Conservation (phyloP, 2,329 filamentous ascomycete species). For the Myriosclerotinia scirpicola region DNA sequence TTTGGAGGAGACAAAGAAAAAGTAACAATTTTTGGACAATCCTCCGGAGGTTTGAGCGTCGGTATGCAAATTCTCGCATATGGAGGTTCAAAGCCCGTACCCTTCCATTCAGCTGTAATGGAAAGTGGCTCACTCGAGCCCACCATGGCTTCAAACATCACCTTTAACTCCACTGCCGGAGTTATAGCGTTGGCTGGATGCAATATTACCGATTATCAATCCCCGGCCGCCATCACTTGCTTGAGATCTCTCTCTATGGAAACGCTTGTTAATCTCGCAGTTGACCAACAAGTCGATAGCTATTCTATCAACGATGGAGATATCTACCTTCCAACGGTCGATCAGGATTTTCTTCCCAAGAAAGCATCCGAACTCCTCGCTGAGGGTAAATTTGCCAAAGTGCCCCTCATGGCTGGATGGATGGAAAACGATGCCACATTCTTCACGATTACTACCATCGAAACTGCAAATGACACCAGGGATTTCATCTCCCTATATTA, state of each 20-base stretch:
- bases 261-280: slow-evolving; percentile 47
- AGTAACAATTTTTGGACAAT: slow-evolving; percentile 61
- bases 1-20: slow-evolving; percentile 59
- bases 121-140: slow-evolving; percentile 53
- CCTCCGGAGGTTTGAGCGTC: slow-evolving; percentile 50
- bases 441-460: slow-evolving; percentile 45
- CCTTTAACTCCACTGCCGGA: slow-evolving; percentile 47
- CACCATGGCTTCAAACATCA: slow-evolving; percentile 51
- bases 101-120: slow-evolving; percentile 50
- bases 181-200: slow-evolving; percentile 48
- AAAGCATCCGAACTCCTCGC: slow-evolving; percentile 46
- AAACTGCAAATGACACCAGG: slow-evolving; percentile 44
- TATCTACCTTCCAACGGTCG: slow-evolving; percentile 51
- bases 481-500: slow-evolving; percentile 46
- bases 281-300: slow-evolving; percentile 43
- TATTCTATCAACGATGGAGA: slow-evolving; percentile 52
- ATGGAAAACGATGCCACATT: slow-evolving; percentile 47
- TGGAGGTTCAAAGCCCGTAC: slow-evolving; percentile 45
- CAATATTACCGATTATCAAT: slow-evolving; percentile 45
- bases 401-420: slow-evolving; percentile 47
- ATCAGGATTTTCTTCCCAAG: slow-evolving; percentile 51
- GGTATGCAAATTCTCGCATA: slow-evolving; percentile 52
- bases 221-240: slow-evolving; percentile 46
- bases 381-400: slow-evolving; percentile 46
- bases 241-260: slow-evolving; percentile 47